phyloP scores from a whole-genome alignment of 1,284 basidiomycete species.

The Ustilago shanxiensis region DNA sequence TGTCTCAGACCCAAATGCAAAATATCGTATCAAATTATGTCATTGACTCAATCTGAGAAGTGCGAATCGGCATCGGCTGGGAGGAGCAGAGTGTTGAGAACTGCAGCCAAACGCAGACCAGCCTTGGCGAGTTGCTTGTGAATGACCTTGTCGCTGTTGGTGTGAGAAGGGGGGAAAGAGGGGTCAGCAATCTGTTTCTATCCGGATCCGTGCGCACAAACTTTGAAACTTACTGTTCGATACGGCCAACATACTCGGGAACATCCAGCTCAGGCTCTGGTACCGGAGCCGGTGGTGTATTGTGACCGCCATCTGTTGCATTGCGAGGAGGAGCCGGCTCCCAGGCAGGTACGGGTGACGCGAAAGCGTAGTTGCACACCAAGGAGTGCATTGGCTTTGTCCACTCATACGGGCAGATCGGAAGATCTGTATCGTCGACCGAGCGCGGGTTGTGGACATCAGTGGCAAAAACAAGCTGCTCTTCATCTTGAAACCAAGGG shows the following conservation, averaged over 20 bases:
- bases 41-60: background rate
- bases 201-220: background rate
- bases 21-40: background rate
- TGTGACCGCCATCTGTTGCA: background rate
- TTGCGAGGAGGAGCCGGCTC: slow-evolving; percentile 16
- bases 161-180: background rate
- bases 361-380: slow-evolving; percentile 74
- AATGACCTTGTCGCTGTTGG: slow-evolving; percentile 76
- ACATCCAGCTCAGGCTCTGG: slow-evolving; percentile 82
- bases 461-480: slow-evolving; percentile 26
- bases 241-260: slow-evolving; percentile 79
- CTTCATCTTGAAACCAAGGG: background rate
- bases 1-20: too few relatives aligned
- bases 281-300: slow-evolving; percentile 16
- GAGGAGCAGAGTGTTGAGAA: slow-evolving; percentile 76
- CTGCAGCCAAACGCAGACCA: slow-evolving; percentile 83
- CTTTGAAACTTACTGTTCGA: slow-evolving; percentile 41
- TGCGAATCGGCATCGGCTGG: slow-evolving; percentile 12
- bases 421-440: slow-evolving; percentile 68
- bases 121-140: slow-evolving; percentile 85
- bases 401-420: slow-evolving; percentile 79
- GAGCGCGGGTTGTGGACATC: slow-evolving; percentile 15
- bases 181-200: background rate
- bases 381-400: slow-evolving; percentile 59
- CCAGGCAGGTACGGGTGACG: slow-evolving; percentile 73